phyloP scores from a whole-genome alignment of 2,329 filamentous ascomycete genomes.

The Aspergillus flavus region DNA sequence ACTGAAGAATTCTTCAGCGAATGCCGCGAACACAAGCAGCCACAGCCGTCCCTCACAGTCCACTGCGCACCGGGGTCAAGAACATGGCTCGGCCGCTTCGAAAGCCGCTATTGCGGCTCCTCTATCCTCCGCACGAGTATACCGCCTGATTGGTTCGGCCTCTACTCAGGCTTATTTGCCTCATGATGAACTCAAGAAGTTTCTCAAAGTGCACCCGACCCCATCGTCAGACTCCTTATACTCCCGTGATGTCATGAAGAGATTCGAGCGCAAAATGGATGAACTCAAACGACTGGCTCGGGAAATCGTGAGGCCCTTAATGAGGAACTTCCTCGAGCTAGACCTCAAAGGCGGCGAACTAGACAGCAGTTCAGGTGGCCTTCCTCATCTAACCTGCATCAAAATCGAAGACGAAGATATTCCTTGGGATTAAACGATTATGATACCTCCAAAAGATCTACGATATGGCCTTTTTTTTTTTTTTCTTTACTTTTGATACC shows the following conservation, averaged over 20 bases:
- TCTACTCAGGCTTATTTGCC: constrained; percentile 67
- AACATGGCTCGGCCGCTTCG: constrained; percentile 22
- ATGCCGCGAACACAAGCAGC: constrained; percentile 12
- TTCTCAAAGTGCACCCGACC: constrained; percentile 75
- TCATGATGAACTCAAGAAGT: constrained; percentile 88
- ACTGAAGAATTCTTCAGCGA: constrained; percentile 36
- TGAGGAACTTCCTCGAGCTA: constrained; percentile 81
- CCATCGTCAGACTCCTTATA: constrained; percentile 65
- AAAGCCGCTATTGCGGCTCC: constrained; percentile 27
- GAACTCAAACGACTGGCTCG: constrained; percentile 84
- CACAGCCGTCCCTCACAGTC: constrained; percentile 15
- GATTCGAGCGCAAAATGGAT: constrained; percentile 84
- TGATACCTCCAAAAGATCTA: background rate
- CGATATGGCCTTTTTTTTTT: constrained; percentile 5
- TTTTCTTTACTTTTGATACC: constrained; percentile 18
- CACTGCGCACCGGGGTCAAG: constrained; percentile 11
- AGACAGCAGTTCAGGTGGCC: constrained; percentile 41
- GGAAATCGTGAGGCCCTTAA: constrained; percentile 80
- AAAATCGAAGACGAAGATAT: constrained; percentile 64
- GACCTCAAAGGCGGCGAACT: constrained; percentile 58
- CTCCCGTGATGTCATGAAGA: constrained; percentile 78
- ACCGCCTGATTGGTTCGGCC: constrained; percentile 71
- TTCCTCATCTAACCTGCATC: constrained; percentile 68
- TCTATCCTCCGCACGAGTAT: constrained; percentile 64
- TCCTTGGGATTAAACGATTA: constrained; percentile 56